Evolutionary conservation across 2,329 filamentous ascomycete genomes (phyloP).

Genomic region (Arthrinium phaeospermum): DNA sequence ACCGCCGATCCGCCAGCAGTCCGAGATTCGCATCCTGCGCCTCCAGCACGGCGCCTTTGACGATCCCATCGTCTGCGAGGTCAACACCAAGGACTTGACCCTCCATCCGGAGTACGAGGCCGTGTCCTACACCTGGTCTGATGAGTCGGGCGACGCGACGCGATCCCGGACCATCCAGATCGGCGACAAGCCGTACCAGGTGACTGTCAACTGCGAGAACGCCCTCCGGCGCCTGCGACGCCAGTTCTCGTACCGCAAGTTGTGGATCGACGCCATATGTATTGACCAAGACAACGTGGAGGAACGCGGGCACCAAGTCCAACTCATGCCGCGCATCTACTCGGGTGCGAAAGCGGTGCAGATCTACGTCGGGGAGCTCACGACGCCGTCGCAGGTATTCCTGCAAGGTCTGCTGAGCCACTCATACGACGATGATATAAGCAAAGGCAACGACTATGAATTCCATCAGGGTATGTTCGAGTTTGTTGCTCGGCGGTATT

Average conservation of each 20-base stretch:
- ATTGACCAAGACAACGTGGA: constrained; percentile 23
- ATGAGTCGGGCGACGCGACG: constrained; percentile 21
- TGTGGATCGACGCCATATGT: constrained; percentile 28
- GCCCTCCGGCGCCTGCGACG: constrained; percentile 19
- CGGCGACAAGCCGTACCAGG: constrained; percentile 17
- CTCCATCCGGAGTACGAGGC: constrained; percentile 21
- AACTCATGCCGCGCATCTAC: constrained; percentile 26
- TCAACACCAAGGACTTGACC: constrained; percentile 5
- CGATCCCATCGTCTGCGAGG: constrained; percentile 21
- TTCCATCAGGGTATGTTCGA: not conserved
- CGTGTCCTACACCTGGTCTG: constrained; percentile 27
- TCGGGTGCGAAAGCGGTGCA: constrained; percentile 20
- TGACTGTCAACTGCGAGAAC: constrained; percentile 24
- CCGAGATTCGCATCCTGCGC: constrained; percentile 23
- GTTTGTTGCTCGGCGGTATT: constrained; percentile 22
- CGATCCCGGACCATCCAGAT: constrained; percentile 14
- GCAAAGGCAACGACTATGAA: not conserved
- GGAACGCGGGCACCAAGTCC: constrained; percentile 27
- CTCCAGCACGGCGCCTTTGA: constrained; percentile 16
- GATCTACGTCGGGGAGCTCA: constrained; percentile 23
- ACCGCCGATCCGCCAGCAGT: constrained; percentile 16
- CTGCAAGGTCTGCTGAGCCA: not conserved
- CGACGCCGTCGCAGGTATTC: not conserved
- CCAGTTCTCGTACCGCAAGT: not conserved
- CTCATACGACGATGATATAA: not conserved